Evolutionary conservation across 768 basidiomycete genomes (phyloP).

Genomic region (Tulasnella sp.): DNA sequence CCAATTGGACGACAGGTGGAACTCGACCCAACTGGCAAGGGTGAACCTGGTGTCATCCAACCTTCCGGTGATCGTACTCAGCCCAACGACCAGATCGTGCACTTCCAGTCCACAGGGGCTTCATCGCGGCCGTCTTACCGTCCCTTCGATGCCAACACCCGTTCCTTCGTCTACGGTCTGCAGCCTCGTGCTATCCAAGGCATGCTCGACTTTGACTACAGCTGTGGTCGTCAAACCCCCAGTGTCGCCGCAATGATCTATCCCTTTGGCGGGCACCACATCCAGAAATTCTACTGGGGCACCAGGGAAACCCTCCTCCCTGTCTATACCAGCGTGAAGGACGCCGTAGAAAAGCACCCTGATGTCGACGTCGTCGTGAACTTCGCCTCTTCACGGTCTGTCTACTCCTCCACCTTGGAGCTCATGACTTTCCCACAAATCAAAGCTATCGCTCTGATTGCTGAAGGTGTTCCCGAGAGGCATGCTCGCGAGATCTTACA

Average conservation of each 20-base stretch:
- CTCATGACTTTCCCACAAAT: slow-evolving; percentile 61
- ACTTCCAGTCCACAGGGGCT: slow-evolving; percentile 46
- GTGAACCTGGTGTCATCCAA: slow-evolving; percentile 55
- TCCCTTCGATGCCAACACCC: slow-evolving; percentile 88
- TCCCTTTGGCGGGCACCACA: slow-evolving; percentile 98
- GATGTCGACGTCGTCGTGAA: slow-evolving; percentile 98
- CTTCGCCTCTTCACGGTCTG: slow-evolving; percentile 89
- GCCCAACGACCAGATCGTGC: slow-evolving; percentile 78
- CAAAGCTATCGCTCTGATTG: slow-evolving; percentile 80
- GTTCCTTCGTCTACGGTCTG: slow-evolving; percentile 95
- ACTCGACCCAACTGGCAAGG: slow-evolving; percentile 19
- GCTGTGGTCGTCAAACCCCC: slow-evolving; percentile 82
- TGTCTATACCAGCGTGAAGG: slow-evolving; percentile 84
- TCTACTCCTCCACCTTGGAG: slow-evolving; percentile 90
- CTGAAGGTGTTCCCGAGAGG: slow-evolving; percentile 97
- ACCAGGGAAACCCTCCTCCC: slow-evolving; percentile 97
- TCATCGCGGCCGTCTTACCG: slow-evolving; percentile 58
- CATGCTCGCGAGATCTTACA: slow-evolving; percentile 94
- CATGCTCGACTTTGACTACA: slow-evolving; percentile 98
- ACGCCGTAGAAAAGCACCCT: slow-evolving; percentile 86
- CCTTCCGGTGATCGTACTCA: slow-evolving; percentile 71
- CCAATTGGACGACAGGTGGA: slow-evolving; percentile 29
- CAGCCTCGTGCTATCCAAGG: slow-evolving; percentile 99
- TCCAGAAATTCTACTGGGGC: slow-evolving; percentile 99
- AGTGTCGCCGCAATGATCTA: slow-evolving; percentile 99